Conservation (phyloP, 1,139 yeast genomes). For the Geotrichum phurueaensis region DNA sequence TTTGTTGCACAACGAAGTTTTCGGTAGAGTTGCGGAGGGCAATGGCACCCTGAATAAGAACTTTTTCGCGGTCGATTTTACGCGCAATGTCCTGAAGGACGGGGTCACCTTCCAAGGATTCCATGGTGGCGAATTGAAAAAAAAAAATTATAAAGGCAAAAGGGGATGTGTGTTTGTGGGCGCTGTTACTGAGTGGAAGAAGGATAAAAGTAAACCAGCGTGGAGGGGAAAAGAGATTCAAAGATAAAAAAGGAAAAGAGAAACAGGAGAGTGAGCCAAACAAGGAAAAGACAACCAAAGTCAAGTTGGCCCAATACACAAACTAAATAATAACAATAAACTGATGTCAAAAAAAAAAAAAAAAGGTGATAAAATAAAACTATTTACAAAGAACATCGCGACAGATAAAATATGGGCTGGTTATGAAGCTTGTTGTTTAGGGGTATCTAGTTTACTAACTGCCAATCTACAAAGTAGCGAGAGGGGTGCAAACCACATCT, state of each 20-base stretch:
- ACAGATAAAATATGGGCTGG: background rate
- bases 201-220: background rate
- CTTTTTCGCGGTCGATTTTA: conserved; percentile 82
- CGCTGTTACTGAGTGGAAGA: background rate
- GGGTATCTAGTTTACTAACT: too few species aligned
- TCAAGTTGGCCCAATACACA: background rate
- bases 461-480: too few species aligned
- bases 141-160: background rate
- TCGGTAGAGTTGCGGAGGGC: conserved; percentile 69
- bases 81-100: conserved; percentile 57
- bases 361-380: background rate
- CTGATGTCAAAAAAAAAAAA: background rate
- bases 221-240: background rate
- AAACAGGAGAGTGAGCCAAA: background rate
- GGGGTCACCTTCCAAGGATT: conserved; percentile 22
- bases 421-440: too few species aligned
- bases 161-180: background rate
- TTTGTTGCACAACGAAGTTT: conserved; percentile 78
- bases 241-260: background rate
- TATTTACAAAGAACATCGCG: background rate
- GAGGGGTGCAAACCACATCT: too few species aligned
- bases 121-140: conserved; percentile 6
- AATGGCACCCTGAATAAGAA: conserved; percentile 82
- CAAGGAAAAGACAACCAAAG: conserved; percentile 2
- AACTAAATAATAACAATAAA: background rate